phyloP scores from a whole-genome alignment of 768 basidiomycete species.

The Imleria badia region DNA sequence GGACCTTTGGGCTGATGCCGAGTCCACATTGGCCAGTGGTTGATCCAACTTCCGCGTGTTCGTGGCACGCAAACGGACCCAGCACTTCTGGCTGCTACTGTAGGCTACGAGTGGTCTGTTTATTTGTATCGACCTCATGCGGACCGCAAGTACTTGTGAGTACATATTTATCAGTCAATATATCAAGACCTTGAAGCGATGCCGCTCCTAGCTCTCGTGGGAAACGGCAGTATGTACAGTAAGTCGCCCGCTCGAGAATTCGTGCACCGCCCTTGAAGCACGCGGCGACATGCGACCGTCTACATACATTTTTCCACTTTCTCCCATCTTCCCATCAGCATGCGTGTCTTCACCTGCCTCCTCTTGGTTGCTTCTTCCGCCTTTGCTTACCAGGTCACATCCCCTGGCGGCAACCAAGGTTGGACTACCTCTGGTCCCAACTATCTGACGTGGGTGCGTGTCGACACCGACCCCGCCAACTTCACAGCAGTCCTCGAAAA shows the following conservation, averaged over 20 bases:
- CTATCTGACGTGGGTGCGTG: slow-evolving; percentile 60
- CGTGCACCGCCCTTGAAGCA: neutral
- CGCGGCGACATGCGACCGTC: slow-evolving; percentile 1
- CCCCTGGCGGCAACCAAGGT: slow-evolving; percentile 43
- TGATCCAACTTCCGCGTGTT: neutral
- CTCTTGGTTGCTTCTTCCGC: slow-evolving; percentile 55
- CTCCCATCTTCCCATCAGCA: slow-evolving; percentile 25
- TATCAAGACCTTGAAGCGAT: neutral
- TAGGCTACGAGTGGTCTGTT: neutral
- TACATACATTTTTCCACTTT: neutral
- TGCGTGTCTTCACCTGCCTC: slow-evolving; percentile 44
- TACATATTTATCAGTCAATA: neutral
- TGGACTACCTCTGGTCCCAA: slow-evolving; percentile 61
- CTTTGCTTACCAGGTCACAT: slow-evolving; percentile 61
- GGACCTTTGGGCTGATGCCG: slow-evolving; percentile 80
- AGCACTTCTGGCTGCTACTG: too few species aligned
- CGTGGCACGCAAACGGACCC: neutral
- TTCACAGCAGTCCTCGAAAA: slow-evolving; percentile 73
- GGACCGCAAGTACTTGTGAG: slow-evolving; percentile 3
- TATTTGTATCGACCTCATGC: too few species aligned
- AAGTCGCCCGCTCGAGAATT: slow-evolving; percentile 1
- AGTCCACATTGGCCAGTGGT: slow-evolving; percentile 36
- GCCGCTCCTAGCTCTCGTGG: slow-evolving; percentile 14
- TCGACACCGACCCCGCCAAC: slow-evolving; percentile 62
- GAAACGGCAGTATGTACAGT: slow-evolving; percentile 20